phyloP scores from a whole-genome alignment of 345 rosid species.

The Conringia planisiliqua region DNA sequence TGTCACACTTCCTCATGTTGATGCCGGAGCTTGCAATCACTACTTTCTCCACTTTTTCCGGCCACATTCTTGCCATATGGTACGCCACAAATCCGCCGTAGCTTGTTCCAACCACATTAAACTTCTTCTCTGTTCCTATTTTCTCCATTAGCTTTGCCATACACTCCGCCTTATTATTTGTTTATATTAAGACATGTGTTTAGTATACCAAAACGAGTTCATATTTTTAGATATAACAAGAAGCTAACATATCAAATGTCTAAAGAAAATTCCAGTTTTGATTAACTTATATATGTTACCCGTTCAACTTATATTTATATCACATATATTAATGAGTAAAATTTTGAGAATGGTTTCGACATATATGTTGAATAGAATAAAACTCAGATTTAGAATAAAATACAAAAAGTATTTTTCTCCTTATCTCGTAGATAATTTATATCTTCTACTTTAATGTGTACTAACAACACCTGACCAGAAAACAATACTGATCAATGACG shows the following conservation, averaged over 20 bases:
- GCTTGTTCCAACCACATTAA: conserved; percentile 68
- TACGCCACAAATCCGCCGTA: conserved; percentile 94
- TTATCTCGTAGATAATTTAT: neutral
- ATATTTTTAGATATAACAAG: neutral
- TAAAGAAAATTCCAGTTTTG: neutral
- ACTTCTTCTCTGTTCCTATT: conserved; percentile 47
- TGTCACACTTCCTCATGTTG: conserved; percentile 53
- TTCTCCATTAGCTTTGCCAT: conserved; percentile 54
- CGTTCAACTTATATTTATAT: neutral
- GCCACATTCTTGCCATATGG: conserved; percentile 65
- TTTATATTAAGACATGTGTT: neutral
- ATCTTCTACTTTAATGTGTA: neutral
- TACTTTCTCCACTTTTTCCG: conserved; percentile 72
- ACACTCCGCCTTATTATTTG: conserved; percentile 41
- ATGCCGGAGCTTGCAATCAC: conserved; percentile 82
- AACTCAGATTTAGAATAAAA: neutral
- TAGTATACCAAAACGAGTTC: neutral
- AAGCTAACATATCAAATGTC: neutral
- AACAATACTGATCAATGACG: neutral
- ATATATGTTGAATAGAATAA: neutral
- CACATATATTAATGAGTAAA: neutral
- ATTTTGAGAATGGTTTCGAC: neutral
- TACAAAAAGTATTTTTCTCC: too few relatives aligned
- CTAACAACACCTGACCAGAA: neutral
- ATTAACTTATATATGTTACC: neutral